phyloP scores from a whole-genome alignment of 257 asterid genomes.

The Penstemon newberryi region DNA sequence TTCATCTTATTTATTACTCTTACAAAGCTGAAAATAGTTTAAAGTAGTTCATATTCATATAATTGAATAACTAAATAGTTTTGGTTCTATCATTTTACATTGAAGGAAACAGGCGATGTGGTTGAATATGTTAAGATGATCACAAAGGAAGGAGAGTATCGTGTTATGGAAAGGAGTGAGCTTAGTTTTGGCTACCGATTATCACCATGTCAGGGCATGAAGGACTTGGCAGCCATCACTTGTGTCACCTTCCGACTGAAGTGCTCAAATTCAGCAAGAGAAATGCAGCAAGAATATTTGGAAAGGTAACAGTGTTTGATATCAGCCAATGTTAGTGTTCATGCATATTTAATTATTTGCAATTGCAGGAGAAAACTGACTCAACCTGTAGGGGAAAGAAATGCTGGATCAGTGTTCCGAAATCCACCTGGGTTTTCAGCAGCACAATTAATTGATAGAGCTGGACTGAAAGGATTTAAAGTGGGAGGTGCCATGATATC shows the following conservation, averaged over 20 bases:
- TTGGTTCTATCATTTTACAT: not conserved
- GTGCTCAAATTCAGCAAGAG: conserved; percentile 30
- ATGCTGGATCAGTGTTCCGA: conserved; percentile 48
- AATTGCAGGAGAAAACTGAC: conserved; percentile 42
- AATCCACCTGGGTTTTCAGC: conserved; percentile 40
- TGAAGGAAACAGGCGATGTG: conserved; percentile 42
- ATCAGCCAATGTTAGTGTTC: too few relatives aligned
- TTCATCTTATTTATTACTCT: conserved; percentile 1
- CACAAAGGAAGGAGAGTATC: conserved; percentile 34
- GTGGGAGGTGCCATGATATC: conserved; percentile 53
- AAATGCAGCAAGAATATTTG: conserved; percentile 39
- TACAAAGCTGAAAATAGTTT: not conserved
- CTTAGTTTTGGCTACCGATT: conserved; percentile 38
- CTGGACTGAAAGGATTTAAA: conserved; percentile 41
- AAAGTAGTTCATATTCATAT: not conserved
- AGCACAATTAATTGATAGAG: conserved; percentile 41
- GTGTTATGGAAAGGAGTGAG: conserved; percentile 25
- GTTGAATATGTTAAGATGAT: conserved; percentile 41
- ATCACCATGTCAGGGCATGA: conserved; percentile 45
- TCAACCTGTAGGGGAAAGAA: conserved; percentile 43
- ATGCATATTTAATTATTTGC: too few relatives aligned
- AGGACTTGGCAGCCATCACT: conserved; percentile 43
- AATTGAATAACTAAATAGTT: not conserved
- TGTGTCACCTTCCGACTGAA: conserved; percentile 42
- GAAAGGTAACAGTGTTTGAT: conserved; percentile 31